Conservation (phyloP, 148 eudicot species). For the Vaccinium corymbosum region DNA sequence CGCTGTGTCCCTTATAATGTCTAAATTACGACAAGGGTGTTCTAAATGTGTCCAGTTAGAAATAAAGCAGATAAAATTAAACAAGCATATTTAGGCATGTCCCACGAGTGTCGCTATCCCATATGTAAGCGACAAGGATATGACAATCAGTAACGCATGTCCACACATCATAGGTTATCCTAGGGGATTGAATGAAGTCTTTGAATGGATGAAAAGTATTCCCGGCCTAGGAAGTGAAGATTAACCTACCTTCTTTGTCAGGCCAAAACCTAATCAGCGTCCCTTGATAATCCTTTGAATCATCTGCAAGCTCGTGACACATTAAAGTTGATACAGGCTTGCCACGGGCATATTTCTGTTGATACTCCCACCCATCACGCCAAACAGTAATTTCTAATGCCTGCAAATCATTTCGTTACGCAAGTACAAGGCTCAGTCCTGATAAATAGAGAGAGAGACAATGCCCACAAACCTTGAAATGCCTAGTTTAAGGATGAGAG, state of each 20-base stretch:
- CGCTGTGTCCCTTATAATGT: not conserved
- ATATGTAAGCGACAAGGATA: not conserved
- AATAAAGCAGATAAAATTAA: not conserved
- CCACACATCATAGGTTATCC: not conserved
- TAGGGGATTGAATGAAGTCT: not conserved
- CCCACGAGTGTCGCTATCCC: not conserved
- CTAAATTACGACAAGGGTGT: not conserved
- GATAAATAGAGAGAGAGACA: not conserved
- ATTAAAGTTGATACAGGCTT: conserved; percentile 63
- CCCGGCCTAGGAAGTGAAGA: not conserved
- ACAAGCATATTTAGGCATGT: not conserved
- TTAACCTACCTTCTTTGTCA: conserved; percentile 79
- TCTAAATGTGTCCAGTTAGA: not conserved
- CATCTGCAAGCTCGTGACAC: conserved; percentile 51
- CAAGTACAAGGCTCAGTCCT: not conserved
- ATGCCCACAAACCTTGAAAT: not conserved
- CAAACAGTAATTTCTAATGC: conserved; percentile 79
- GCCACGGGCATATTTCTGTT: conserved; percentile 88
- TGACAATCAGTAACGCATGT: not conserved
- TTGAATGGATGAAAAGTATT: not conserved
- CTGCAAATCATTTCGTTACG: conserved; percentile 32
- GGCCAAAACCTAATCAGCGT: conserved; percentile 89
- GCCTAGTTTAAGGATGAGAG: not conserved
- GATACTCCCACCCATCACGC: conserved; percentile 81
- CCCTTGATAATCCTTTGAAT: conserved; percentile 53